Percentiles rank a stretch among this genome's conserved stretches.
phyloP scores from a whole-genome alignment of 441 rosid species.

The Brassica balearica region DNA sequence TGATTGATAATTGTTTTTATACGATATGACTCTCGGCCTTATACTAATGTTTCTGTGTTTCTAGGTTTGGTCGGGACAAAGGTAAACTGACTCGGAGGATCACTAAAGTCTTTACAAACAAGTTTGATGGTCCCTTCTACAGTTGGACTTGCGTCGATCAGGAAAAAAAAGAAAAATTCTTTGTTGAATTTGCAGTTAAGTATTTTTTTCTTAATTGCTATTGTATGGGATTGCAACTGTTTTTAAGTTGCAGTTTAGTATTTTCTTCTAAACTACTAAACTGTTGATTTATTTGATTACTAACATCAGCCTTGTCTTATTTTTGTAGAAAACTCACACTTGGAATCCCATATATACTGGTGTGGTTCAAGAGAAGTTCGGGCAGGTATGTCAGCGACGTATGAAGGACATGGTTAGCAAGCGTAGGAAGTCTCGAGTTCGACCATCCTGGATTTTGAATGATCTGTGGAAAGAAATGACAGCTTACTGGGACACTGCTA shows the following conservation, averaged over 20 bases:
- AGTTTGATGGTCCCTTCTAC: neutral
- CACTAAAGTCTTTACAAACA: neutral
- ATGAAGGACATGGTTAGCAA: neutral
- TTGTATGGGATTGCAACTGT: too few species aligned
- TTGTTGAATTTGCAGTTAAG: neutral
- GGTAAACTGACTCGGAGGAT: neutral
- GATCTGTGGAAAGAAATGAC: neutral
- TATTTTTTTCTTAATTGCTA: neutral
- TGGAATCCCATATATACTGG: neutral
- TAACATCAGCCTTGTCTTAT: neutral
- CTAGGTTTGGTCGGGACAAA: neutral
- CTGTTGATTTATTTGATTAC: neutral
- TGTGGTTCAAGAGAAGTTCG: neutral
- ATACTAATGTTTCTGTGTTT: neutral
- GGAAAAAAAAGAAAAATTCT: neutral
- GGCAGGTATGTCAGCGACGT: neutral
- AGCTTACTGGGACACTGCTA: neutral
- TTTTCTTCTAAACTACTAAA: too few species aligned
- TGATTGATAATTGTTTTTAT: neutral
- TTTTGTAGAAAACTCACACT: neutral
- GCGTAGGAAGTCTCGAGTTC: neutral
- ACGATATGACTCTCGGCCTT: neutral
- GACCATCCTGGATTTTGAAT: neutral
- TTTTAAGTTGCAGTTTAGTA: neutral
- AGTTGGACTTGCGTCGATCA: neutral